Percentiles rank a stretch among this genome's conserved stretches.
Conservation (phyloP, 345 rosid species). For the Lepidium aucheri region DNA sequence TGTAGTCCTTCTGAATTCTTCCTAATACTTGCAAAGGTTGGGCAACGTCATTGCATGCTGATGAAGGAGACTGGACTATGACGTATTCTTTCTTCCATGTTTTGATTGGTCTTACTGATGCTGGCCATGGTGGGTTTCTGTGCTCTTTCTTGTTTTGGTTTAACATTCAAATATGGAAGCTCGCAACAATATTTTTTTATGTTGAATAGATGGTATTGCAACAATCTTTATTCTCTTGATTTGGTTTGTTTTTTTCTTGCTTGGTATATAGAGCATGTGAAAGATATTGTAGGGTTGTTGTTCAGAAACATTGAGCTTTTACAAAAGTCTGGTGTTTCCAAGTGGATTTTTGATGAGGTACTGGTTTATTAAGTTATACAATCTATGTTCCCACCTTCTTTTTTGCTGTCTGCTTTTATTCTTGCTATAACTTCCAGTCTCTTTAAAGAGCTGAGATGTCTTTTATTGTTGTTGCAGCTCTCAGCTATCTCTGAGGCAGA, state of each 20-base stretch:
- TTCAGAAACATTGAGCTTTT: constrained; percentile 63
- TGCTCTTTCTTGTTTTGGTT: too few relatives aligned
- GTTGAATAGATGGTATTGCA: neutral
- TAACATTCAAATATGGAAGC: too few relatives aligned
- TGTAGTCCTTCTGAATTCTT: neutral
- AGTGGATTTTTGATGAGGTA: constrained; percentile 96
- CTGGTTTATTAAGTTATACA: neutral
- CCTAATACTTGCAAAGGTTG: constrained; percentile 45
- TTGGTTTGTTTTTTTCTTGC: neutral
- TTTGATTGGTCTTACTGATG: constrained; percentile 55
- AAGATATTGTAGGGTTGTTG: constrained; percentile 58
- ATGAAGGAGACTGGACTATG: constrained; percentile 44
- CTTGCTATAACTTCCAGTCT: neutral
- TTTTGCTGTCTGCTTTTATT: too few relatives aligned
- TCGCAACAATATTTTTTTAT: too few relatives aligned
- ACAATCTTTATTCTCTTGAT: neutral
- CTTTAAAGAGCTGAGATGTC: constrained; percentile 11
- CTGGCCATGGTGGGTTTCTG: constrained; percentile 67
- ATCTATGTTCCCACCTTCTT: neutral
- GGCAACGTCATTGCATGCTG: constrained; percentile 63
- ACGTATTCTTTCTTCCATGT: constrained; percentile 33
- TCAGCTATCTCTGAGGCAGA: constrained; percentile 57
- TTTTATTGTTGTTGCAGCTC: constrained; percentile 50
- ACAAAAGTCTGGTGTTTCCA: constrained; percentile 56
- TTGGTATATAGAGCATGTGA: constrained; percentile 55